Evolutionary conservation across 805 yeast genomes (phyloP).

Genomic region (Suhomyces sp.): DNA sequence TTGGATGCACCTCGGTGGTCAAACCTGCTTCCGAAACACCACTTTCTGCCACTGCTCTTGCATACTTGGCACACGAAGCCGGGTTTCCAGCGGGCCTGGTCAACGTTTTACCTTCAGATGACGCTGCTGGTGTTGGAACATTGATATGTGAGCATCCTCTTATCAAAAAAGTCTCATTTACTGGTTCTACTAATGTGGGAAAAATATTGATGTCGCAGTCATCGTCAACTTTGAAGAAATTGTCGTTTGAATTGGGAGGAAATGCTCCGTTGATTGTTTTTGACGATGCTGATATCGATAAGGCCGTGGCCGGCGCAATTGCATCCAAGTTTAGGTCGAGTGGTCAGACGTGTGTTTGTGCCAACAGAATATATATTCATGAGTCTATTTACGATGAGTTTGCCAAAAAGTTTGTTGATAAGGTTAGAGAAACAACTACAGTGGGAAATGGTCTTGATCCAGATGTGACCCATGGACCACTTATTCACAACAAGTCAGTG

Average conservation of each 20-base stretch:
- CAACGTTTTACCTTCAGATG: slow-evolving; percentile 56
- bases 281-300: slow-evolving; percentile 65
- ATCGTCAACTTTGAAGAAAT: slow-evolving; percentile 60
- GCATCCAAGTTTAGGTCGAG: slow-evolving; percentile 69
- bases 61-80: slow-evolving; percentile 56
- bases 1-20: slow-evolving; percentile 74
- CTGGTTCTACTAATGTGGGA: slow-evolving; percentile 77
- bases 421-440: slow-evolving; percentile 33
- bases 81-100: slow-evolving; percentile 71
- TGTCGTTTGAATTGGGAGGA: slow-evolving; percentile 75
- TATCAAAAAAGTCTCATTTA: slow-evolving; percentile 69
- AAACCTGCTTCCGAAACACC: slow-evolving; percentile 82
- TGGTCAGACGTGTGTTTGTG: slow-evolving; percentile 83
- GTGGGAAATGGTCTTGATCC: slow-evolving; percentile 63
- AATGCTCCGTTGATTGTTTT: slow-evolving; percentile 78
- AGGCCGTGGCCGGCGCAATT: slow-evolving; percentile 64
- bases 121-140: slow-evolving; percentile 49
- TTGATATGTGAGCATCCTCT: slow-evolving; percentile 46
- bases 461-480: slow-evolving; percentile 71
- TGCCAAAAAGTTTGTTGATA: slow-evolving; percentile 44
- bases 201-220: slow-evolving; percentile 62
- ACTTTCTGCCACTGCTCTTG: slow-evolving; percentile 66
- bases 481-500: slow-evolving; percentile 62
- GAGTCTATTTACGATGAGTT: slow-evolving; percentile 62
- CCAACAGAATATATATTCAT: slow-evolving; percentile 69